These are phyloP conservation scores for Alloascoidea africana DNA, from an alignment of 805 yeast genomes.

Conservation along the genomic window DNA sequence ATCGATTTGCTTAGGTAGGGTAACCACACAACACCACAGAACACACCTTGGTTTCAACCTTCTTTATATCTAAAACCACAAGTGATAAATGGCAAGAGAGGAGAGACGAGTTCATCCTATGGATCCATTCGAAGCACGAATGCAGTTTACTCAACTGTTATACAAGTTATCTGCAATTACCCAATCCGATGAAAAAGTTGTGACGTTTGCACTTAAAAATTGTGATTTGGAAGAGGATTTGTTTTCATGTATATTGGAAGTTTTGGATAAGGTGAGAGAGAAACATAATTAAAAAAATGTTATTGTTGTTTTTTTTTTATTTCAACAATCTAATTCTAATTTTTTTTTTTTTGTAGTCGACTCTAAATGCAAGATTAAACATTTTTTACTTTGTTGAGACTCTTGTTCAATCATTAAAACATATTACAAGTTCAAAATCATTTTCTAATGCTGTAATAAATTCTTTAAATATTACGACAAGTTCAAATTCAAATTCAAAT, in stretches of 20 bases:
- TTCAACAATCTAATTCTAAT: slow-evolving; percentile 1
- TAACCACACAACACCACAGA: too few species aligned
- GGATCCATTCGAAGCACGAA: slow-evolving; percentile 83
- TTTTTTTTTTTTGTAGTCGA: too few species aligned
- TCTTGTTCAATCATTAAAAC: slow-evolving; percentile 15
- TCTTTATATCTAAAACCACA: too few species aligned
- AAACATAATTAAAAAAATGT: not conserved
- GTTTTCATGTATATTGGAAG: slow-evolving; percentile 50
- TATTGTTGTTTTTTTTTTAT: not conserved
- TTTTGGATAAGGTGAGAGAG: slow-evolving; percentile 24
- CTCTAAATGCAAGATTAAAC: slow-evolving; percentile 45
- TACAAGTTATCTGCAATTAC: slow-evolving; percentile 23
- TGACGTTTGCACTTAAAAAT: slow-evolving; percentile 16
- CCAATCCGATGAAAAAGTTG: slow-evolving; percentile 10
- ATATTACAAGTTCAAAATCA: slow-evolving; percentile 8
- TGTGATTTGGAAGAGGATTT: slow-evolving; percentile 51
- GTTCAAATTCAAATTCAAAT: too few species aligned
- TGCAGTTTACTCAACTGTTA: slow-evolving; percentile 57
- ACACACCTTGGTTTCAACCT: too few species aligned
- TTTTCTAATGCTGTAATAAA: slow-evolving; percentile 5
- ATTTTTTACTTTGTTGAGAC: slow-evolving; percentile 57
- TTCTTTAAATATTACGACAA: too few species aligned
- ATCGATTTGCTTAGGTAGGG: too few species aligned
- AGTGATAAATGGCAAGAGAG: too few species aligned
- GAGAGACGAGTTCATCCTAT: too few species aligned